Evolutionary conservation across 768 basidiomycete species (phyloP).

Genomic region (Dendrothele bispora): DNA sequence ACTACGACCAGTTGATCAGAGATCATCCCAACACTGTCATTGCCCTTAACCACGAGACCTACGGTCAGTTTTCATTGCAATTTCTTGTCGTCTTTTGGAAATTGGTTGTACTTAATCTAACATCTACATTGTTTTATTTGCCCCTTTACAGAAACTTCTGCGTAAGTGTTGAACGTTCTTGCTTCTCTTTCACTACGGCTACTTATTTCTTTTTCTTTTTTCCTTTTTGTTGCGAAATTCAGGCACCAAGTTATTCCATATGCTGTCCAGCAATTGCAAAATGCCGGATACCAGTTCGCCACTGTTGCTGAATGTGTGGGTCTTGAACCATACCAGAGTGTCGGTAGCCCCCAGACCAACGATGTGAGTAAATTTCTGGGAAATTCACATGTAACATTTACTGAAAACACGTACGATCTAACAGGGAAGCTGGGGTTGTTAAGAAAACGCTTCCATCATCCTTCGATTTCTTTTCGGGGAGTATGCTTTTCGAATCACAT

Average conservation of each 20-base stretch:
- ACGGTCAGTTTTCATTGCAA: slow-evolving; percentile 11
- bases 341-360: slow-evolving; percentile 24
- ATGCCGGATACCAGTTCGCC: slow-evolving; percentile 42
- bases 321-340: slow-evolving; percentile 33
- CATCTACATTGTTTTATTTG: no score
- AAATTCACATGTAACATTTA: no score
- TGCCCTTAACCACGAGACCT: slow-evolving; percentile 40
- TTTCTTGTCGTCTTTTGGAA: background rate
- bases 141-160: slow-evolving; percentile 4
- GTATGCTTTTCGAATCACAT: no score
- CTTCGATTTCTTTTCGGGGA: no score
- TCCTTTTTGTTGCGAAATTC: background rate
- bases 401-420: no score
- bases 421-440: no score
- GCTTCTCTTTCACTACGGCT: slow-evolving; percentile 1
- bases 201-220: background rate
- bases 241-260: slow-evolving; percentile 37
- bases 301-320: slow-evolving; percentile 44
- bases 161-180: slow-evolving; percentile 9
- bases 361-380: slow-evolving; percentile 37
- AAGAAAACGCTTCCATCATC: no score
- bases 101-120: background rate
- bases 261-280: slow-evolving; percentile 35
- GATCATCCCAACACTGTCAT: slow-evolving; percentile 35
- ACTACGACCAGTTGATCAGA: slow-evolving; percentile 25